A percentile compares a stretch with the other conserved stretches of the same genome.
phyloP scores from a whole-genome alignment of 208 protist species.

The Angomonas deanei region DNA sequence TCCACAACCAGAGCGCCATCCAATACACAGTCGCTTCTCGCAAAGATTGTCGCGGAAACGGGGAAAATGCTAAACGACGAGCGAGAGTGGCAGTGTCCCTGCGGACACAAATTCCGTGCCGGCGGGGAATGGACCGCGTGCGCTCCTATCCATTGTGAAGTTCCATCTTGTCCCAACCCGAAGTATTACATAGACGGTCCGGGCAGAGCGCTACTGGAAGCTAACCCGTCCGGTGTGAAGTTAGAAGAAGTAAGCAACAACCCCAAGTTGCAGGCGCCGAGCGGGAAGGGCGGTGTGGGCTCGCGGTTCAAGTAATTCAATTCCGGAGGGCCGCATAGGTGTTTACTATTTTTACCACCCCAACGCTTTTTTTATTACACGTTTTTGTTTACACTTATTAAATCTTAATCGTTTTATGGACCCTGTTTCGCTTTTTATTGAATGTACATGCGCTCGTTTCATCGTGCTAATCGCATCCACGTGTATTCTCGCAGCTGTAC shows the following conservation, averaged over 20 bases:
- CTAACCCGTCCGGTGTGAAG: slow-evolving; percentile 76
- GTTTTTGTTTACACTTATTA: background rate
- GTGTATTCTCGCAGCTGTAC: too few species aligned
- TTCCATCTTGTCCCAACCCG: slow-evolving; percentile 84
- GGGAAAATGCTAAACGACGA: slow-evolving; percentile 64
- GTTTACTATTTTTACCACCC: background rate
- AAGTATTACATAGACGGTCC: slow-evolving; percentile 88
- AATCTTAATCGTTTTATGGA: slow-evolving; percentile 4
- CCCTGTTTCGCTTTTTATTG: too few species aligned
- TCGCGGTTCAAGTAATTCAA: slow-evolving; percentile 43
- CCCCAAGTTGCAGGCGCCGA: background rate
- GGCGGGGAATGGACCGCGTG: slow-evolving; percentile 80
- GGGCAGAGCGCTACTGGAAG: slow-evolving; percentile 72
- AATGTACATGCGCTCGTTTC: too few species aligned
- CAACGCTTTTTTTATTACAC: background rate
- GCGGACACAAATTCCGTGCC: slow-evolving; percentile 84
- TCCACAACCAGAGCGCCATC: slow-evolving; percentile 16
- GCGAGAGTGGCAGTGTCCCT: slow-evolving; percentile 87
- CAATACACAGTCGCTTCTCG: slow-evolving; percentile 42
- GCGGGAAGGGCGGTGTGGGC: slow-evolving; percentile 36
- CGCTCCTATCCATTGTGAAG: slow-evolving; percentile 82
- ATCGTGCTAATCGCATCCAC: too few species aligned
- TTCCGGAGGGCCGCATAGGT: background rate
- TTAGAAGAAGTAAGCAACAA: slow-evolving; percentile 53
- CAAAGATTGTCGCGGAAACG: slow-evolving; percentile 16